A percentile compares a stretch with the other conserved stretches of the same genome.
These are phyloP conservation scores for Hericium alpestre DNA, from an alignment of 768 basidiomycete genomes.

Conservation along the genomic window DNA sequence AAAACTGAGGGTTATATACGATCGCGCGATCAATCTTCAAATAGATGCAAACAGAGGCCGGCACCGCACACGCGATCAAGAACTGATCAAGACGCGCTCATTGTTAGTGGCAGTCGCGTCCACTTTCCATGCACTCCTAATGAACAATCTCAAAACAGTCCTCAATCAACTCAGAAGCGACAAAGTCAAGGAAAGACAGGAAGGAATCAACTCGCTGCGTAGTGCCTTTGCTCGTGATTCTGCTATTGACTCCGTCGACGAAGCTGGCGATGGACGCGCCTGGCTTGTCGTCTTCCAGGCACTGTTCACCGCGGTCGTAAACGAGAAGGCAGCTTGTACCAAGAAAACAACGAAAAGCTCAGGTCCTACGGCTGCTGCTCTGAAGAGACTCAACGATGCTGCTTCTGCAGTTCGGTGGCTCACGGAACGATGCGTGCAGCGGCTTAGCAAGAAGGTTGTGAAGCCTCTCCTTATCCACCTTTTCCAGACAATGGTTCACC, in stretches of 20 bases:
- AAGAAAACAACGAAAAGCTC: slow-evolving; percentile 32
- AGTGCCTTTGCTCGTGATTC: slow-evolving; percentile 40
- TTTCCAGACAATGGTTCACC: slow-evolving; percentile 43
- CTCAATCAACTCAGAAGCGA: slow-evolving; percentile 45
- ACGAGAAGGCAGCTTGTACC: slow-evolving; percentile 43
- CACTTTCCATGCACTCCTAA: slow-evolving; percentile 8
- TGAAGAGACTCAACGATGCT: slow-evolving; percentile 54
- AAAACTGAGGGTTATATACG: neutral
- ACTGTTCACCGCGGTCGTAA: slow-evolving; percentile 53
- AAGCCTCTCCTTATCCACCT: slow-evolving; percentile 57
- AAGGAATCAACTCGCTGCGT: slow-evolving; percentile 45
- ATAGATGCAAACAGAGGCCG: slow-evolving; percentile 4
- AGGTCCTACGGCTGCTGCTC: slow-evolving; percentile 33
- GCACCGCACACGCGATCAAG: neutral
- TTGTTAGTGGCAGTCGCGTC: neutral
- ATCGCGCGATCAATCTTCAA: neutral
- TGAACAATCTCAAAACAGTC: slow-evolving; percentile 36
- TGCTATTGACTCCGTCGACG: slow-evolving; percentile 31
- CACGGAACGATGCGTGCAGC: slow-evolving; percentile 47
- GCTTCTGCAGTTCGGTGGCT: slow-evolving; percentile 65
- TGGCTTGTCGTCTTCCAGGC: slow-evolving; percentile 69
- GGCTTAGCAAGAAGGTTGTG: slow-evolving; percentile 44
- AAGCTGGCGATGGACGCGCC: slow-evolving; percentile 23
- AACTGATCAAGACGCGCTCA: neutral
- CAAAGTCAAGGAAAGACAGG: slow-evolving; percentile 61